Conservation (phyloP, 495 filamentous ascomycete species). For the Tuber melanosporum region DNA sequence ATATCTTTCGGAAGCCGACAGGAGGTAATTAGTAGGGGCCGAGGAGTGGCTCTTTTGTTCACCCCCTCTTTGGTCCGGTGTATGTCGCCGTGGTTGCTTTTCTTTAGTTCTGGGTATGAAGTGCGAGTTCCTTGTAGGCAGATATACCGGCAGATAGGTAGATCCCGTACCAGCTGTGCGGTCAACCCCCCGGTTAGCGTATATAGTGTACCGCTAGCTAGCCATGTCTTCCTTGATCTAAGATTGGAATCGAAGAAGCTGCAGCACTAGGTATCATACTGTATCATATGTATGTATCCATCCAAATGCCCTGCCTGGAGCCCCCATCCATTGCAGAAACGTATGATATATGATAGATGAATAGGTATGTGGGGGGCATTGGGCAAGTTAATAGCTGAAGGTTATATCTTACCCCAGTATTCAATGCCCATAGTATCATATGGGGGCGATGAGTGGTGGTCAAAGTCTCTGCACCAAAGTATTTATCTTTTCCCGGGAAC, state of each 20-base stretch:
- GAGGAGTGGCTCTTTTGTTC: neutral
- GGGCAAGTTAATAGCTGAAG: neutral
- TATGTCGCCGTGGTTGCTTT: neutral
- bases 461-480: neutral
- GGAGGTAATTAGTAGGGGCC: neutral
- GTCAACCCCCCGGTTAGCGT: neutral
- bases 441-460: neutral
- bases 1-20: neutral
- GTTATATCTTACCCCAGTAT: neutral
- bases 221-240: neutral
- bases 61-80: neutral
- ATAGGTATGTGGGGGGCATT: neutral
- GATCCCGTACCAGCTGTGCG: neutral
- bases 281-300: neutral
- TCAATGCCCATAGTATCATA: neutral
- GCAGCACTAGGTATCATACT: neutral
- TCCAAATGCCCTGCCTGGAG: neutral
- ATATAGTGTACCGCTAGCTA: neutral
- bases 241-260: neutral
- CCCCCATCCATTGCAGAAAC: neutral
- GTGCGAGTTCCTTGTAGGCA: neutral
- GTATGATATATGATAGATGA: neutral
- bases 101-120: neutral
- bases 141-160: neutral
- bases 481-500: neutral